phyloP scores from a whole-genome alignment of 2,329 filamentous ascomycete species.

The Chrysosphaeria jannelii region DNA sequence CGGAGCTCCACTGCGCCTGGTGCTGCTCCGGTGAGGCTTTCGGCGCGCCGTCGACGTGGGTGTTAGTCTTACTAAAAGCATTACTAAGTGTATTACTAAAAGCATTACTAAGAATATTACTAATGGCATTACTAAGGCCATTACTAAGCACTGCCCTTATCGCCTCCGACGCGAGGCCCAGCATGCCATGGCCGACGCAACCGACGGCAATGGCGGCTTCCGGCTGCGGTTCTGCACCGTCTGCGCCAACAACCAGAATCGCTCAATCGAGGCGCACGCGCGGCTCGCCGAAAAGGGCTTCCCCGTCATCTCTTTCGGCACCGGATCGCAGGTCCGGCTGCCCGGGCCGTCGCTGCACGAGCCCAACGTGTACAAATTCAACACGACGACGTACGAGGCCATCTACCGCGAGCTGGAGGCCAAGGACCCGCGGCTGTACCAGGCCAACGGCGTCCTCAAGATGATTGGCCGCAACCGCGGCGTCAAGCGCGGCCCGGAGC shows the following conservation, averaged over 20 bases:
- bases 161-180: too few species aligned
- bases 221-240: slow-evolving; percentile 95
- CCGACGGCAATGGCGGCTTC: too few species aligned
- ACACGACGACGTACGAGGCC: slow-evolving; percentile 76
- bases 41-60: neutral
- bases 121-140: too few species aligned
- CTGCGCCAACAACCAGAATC: slow-evolving; percentile 95
- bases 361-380: slow-evolving; percentile 95
- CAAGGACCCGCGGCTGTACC: slow-evolving; percentile 71
- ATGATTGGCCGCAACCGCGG: slow-evolving; percentile 82
- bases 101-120: neutral
- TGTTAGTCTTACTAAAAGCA: neutral
- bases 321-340: slow-evolving; percentile 74
- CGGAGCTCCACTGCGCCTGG: neutral
- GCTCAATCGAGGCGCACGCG: slow-evolving; percentile 98
- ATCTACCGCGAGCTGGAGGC: slow-evolving; percentile 76
- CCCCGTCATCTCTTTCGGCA: slow-evolving; percentile 95
- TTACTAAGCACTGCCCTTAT: too few species aligned
- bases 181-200: too few species aligned
- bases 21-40: neutral
- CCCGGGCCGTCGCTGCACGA: slow-evolving; percentile 75
- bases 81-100: neutral
- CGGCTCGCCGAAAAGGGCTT: slow-evolving; percentile 63
- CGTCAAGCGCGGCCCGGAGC: slow-evolving; percentile 85
- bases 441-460: slow-evolving; percentile 71